Conservation (phyloP, 2,329 filamentous ascomycete genomes). For the Talaromyces sp. region DNA sequence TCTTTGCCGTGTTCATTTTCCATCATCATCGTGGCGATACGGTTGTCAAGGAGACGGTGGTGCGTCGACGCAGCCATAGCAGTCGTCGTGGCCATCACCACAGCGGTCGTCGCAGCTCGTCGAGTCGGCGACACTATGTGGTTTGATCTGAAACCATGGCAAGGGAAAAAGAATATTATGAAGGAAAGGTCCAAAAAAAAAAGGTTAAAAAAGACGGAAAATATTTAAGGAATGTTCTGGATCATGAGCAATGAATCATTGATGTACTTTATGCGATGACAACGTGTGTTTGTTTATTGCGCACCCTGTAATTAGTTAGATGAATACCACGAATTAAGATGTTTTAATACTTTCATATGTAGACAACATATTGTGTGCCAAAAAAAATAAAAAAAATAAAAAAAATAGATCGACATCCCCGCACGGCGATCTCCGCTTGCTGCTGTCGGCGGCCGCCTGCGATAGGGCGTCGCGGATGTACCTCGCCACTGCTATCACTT, state of each 20-base stretch:
- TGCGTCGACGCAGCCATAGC: constrained; percentile 29
- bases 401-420: not conserved
- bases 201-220: not conserved
- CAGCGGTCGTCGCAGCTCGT: constrained; percentile 11
- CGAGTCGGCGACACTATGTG: constrained; percentile 15
- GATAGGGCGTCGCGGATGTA: not conserved
- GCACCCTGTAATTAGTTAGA: not conserved
- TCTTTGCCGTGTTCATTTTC: constrained; percentile 57
- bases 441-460: not conserved
- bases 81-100: constrained; percentile 28
- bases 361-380: not conserved
- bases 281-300: not conserved
- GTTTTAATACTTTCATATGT: not conserved
- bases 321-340: not conserved
- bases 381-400: not conserved
- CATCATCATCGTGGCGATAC: constrained; percentile 24
- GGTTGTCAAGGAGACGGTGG: constrained; percentile 37
- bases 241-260: not conserved
- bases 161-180: not conserved
- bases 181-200: not conserved
- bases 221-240: not conserved
- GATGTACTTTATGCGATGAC: not conserved
- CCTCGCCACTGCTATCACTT: not conserved
- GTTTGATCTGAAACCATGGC: constrained; percentile 4
- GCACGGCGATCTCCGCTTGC: not conserved